phyloP scores from a whole-genome alignment of 73 alveolate genomes.

The Paramecium octaurelia region DNA sequence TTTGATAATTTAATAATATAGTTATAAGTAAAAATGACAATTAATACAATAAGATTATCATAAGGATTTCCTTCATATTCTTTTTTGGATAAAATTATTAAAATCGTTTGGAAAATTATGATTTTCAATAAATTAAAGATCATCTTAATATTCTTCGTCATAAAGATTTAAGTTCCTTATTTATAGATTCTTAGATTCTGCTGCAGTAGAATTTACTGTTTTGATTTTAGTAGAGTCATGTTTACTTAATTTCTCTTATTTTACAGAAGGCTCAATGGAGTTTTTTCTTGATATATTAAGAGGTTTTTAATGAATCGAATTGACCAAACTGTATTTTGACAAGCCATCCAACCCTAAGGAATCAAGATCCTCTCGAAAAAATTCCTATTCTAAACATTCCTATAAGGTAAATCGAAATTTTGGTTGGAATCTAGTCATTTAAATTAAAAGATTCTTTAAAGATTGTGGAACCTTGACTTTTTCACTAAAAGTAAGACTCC shows the following conservation, averaged over 20 bases:
- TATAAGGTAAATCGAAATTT: not conserved
- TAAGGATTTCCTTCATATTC: not conserved
- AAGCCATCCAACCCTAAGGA: not conserved
- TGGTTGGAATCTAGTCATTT: not conserved
- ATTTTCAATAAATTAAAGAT: not conserved
- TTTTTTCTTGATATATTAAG: not conserved
- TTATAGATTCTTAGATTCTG: not conserved
- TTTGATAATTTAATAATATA: not conserved
- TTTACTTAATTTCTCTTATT: not conserved
- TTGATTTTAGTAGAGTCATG: not conserved
- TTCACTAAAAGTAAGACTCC: not conserved
- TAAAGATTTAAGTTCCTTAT: not conserved
- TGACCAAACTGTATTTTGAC: not conserved
- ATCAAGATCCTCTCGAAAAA: not conserved
- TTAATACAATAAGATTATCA: not conserved
- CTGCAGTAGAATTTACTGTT: not conserved
- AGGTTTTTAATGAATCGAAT: not conserved
- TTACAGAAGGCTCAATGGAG: not conserved
- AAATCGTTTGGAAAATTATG: not conserved
- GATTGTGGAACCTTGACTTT: not conserved
- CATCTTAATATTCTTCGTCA: not conserved
- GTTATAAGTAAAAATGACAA: not conserved
- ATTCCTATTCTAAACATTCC: not conserved
- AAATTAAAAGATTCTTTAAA: not conserved
- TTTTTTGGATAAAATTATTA: not conserved